These are phyloP conservation scores for Phanerodontia chrysosporium DNA, from an alignment of 768 basidiomycete species.

Conservation along the genomic window DNA sequence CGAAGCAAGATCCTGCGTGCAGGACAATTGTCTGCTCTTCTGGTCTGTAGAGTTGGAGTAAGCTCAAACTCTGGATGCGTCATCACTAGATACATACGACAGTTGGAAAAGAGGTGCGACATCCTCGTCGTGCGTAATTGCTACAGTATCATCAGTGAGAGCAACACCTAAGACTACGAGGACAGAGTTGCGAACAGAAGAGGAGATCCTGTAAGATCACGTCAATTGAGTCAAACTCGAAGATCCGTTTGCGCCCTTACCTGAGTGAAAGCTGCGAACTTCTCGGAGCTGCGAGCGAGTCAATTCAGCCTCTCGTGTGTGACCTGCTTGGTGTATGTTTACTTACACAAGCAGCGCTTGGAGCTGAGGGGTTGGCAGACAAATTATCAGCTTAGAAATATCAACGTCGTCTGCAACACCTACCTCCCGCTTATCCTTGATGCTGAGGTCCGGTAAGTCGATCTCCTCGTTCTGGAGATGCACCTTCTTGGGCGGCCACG, in stretches of 20 bases:
- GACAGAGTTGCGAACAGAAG: too few relatives aligned
- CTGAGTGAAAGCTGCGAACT: slow-evolving; percentile 26
- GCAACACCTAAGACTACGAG: too few relatives aligned
- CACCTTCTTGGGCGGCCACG: slow-evolving; percentile 40
- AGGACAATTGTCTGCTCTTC: slow-evolving; percentile 55
- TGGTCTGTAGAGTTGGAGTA: slow-evolving; percentile 27
- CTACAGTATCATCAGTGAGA: slow-evolving; percentile 23
- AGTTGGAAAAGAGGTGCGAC: slow-evolving; percentile 27
- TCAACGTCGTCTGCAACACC: background rate
- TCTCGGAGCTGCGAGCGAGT: slow-evolving; percentile 18
- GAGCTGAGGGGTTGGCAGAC: slow-evolving; percentile 30
- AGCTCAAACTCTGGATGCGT: too few relatives aligned
- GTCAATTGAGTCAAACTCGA: background rate
- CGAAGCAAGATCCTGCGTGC: slow-evolving; percentile 55
- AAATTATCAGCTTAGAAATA: background rate
- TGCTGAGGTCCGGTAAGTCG: slow-evolving; percentile 32
- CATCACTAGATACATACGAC: slow-evolving; percentile 26
- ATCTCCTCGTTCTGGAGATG: background rate
- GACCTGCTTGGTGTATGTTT: background rate
- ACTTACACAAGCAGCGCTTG: slow-evolving; percentile 59
- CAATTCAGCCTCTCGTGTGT: background rate
- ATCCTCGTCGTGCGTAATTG: slow-evolving; percentile 48
- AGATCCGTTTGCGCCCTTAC: slow-evolving; percentile 6
- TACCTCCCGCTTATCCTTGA: slow-evolving; percentile 48
- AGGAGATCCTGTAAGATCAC: background rate